These are phyloP conservation scores for Linum lewisii DNA, from an alignment of 345 rosid species.

Conservation along the genomic window DNA sequence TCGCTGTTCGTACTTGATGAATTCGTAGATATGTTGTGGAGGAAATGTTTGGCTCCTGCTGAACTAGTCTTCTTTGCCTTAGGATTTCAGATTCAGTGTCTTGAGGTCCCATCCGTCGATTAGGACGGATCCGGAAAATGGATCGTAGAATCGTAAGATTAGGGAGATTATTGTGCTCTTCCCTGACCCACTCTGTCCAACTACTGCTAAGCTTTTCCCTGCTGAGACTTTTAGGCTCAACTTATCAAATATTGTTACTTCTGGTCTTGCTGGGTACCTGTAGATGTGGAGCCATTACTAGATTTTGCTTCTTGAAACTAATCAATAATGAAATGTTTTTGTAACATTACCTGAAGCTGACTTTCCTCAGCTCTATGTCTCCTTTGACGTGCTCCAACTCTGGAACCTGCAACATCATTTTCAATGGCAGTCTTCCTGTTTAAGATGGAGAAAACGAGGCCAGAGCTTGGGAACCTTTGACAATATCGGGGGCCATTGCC, in stretches of 20 bases:
- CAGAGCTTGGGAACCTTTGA: conserved; percentile 82
- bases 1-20: conserved; percentile 58
- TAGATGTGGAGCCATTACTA: no score
- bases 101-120: conserved; percentile 57
- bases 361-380: conserved; percentile 46
- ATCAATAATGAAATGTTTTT: no score
- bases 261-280: conserved; percentile 68
- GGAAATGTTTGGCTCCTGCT: conserved; percentile 77
- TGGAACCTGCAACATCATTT: conserved; percentile 34
- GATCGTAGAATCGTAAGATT: conserved; percentile 67
- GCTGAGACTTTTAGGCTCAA: conserved; percentile 38
- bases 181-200: conserved; percentile 79
- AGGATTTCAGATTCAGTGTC: conserved; percentile 54
- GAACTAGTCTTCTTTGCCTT: conserved; percentile 55
- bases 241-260: conserved; percentile 38
- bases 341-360: conserved; percentile 45
- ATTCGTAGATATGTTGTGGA: conserved; percentile 61
- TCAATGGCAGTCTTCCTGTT: conserved; percentile 42
- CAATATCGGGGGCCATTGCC: conserved; percentile 75
- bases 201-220: conserved; percentile 66
- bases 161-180: conserved; percentile 69
- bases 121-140: conserved; percentile 34
- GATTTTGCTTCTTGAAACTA: no score
- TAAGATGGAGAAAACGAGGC: conserved; percentile 53
- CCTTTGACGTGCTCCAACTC: conserved; percentile 37